A percentile compares a stretch with the other conserved stretches of the same genome.
These are phyloP conservation scores for Nissolia schottii DNA, from an alignment of 306 rosid species.

Conservation along the genomic window DNA sequence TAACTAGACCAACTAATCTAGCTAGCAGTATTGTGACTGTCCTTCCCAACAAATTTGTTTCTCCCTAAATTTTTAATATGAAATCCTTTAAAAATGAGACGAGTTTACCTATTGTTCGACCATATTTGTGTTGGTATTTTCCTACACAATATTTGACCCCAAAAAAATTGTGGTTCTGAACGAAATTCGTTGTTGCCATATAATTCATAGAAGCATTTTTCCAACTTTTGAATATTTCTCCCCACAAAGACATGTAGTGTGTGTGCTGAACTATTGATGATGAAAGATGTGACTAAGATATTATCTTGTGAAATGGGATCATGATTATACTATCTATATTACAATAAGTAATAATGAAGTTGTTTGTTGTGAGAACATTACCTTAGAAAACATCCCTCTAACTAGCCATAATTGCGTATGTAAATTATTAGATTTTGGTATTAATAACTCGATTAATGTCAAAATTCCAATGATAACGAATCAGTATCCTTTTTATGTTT, in stretches of 20 bases:
- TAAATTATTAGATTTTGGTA: neutral
- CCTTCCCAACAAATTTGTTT: too few species aligned
- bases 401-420: neutral
- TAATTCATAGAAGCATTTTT: slow-evolving; percentile 6
- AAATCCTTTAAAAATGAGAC: too few species aligned
- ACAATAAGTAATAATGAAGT: neutral
- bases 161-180: slow-evolving; percentile 13
- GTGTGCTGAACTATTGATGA: neutral
- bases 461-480: neutral
- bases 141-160: too few species aligned
- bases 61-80: too few species aligned
- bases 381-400: neutral
- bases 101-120: too few species aligned
- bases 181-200: neutral
- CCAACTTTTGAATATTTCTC: neutral
- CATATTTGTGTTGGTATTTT: too few species aligned
- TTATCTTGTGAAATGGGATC: neutral
- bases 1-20: too few species aligned
- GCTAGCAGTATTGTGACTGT: too few species aligned
- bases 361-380: neutral
- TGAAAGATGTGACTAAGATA: slow-evolving; percentile 23
- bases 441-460: neutral
- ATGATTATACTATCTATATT: neutral
- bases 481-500: too few species aligned
- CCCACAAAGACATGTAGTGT: too few species aligned